phyloP scores from a whole-genome alignment of 2,329 filamentous ascomycete species.

The Pseudocercospora vitis region DNA sequence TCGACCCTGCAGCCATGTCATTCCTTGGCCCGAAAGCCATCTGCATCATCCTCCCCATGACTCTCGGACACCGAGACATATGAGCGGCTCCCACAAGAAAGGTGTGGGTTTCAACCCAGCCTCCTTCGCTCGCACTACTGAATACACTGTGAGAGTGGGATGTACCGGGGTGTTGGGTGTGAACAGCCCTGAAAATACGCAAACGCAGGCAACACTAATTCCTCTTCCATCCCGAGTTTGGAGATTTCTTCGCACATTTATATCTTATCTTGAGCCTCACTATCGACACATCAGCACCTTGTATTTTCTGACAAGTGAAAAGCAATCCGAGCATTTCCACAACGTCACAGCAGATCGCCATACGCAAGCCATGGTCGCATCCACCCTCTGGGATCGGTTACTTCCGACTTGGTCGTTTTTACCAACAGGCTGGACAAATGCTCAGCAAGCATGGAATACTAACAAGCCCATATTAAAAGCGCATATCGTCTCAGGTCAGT shows the following conservation, averaged over 20 bases:
- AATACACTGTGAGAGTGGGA: not conserved
- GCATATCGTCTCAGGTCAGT: not conserved
- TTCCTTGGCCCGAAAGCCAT: constrained; percentile 4
- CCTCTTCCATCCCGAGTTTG: too few species aligned
- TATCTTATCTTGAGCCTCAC: constrained; percentile 4
- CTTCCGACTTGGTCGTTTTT: constrained; percentile 3
- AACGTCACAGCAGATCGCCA: not conserved
- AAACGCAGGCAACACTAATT: too few species aligned
- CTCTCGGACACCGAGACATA: not conserved
- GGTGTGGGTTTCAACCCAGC: too few species aligned
- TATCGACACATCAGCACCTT: not conserved
- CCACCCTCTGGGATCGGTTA: constrained; percentile 1
- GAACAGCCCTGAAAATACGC: too few species aligned
- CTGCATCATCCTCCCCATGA: not conserved
- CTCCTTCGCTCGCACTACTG: not conserved
- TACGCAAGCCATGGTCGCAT: not conserved
- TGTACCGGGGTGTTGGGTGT: constrained; percentile 3
- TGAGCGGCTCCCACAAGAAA: too few species aligned
- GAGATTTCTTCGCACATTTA: too few species aligned
- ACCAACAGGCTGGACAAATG: not conserved
- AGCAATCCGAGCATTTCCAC: not conserved
- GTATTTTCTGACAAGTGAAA: not conserved
- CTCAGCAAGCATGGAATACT: too few species aligned
- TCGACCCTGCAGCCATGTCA: not conserved
- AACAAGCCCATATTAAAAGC: not conserved